These are phyloP conservation scores for Sporothrix globosa DNA, from an alignment of 2,329 filamentous ascomycete species.

Conservation along the genomic window DNA sequence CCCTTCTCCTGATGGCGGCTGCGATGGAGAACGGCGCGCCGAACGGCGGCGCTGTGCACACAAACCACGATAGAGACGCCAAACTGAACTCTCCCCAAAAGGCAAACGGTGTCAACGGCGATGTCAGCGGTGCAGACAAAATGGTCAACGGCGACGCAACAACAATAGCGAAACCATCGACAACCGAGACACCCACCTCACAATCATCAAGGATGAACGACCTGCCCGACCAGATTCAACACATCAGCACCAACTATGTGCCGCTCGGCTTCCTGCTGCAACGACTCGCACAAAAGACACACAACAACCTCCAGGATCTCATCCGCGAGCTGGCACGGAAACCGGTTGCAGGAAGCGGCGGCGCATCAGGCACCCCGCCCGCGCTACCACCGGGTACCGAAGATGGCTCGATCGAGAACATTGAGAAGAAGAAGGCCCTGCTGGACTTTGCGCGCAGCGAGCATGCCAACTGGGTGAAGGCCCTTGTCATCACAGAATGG, in stretches of 20 bases:
- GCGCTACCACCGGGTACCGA: slow-evolving; percentile 44
- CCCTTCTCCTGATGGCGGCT: not conserved
- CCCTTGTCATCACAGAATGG: slow-evolving; percentile 89
- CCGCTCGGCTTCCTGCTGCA: slow-evolving; percentile 74
- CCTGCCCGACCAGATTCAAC: slow-evolving; percentile 64
- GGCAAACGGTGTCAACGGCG: slow-evolving; percentile 29
- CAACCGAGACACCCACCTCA: slow-evolving; percentile 24
- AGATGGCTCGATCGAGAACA: slow-evolving; percentile 66
- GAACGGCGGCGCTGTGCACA: slow-evolving; percentile 54
- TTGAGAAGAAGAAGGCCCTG: slow-evolving; percentile 74
- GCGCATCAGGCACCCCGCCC: slow-evolving; percentile 31
- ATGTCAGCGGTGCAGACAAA: not conserved
- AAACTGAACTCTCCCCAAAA: slow-evolving; percentile 30
- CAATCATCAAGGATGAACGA: slow-evolving; percentile 53
- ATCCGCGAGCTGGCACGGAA: slow-evolving; percentile 72
- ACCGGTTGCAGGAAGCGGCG: slow-evolving; percentile 61
- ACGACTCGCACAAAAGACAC: slow-evolving; percentile 80
- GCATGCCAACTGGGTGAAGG: slow-evolving; percentile 89
- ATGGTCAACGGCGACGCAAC: slow-evolving; percentile 23
- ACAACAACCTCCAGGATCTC: slow-evolving; percentile 73
- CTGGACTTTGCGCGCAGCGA: slow-evolving; percentile 78
- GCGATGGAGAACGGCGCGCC: slow-evolving; percentile 50
- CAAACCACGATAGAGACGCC: slow-evolving; percentile 58
- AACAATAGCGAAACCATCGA: not conserved
- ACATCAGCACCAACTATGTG: slow-evolving; percentile 76